A percentile compares a stretch with the other conserved stretches of the same genome.
phyloP scores from a whole-genome alignment of 2,329 filamentous ascomycete species.

The Ceratocystis ficicola region DNA sequence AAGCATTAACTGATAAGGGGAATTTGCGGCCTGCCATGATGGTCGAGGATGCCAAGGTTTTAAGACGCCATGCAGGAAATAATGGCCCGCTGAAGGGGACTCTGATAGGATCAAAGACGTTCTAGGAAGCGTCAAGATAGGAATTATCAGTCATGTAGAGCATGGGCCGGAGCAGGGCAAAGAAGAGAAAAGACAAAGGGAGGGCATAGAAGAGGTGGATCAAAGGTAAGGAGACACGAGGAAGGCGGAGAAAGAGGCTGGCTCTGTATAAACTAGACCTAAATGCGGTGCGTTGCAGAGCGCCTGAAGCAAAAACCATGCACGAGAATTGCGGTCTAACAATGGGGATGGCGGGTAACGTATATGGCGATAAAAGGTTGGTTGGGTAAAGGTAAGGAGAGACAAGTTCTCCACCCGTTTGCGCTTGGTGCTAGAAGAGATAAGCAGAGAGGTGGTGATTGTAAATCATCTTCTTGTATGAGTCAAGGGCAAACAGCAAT shows the following conservation, averaged over 20 bases:
- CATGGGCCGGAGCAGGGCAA: not conserved
- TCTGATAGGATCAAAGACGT: not conserved
- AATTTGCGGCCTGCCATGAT: too few relatives aligned
- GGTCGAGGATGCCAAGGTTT: too few relatives aligned
- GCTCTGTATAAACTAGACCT: not conserved
- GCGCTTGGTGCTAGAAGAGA: not conserved
- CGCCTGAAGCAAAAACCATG: not conserved
- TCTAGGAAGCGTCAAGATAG: not conserved
- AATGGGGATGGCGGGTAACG: not conserved
- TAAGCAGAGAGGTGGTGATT: not conserved
- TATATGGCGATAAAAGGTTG: not conserved
- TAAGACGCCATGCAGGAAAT: too few relatives aligned
- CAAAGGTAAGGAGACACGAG: too few relatives aligned
- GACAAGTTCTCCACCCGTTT: not conserved
- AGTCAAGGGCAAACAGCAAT: too few relatives aligned
- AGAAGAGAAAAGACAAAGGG: not conserved
- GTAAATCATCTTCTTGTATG: not conserved
- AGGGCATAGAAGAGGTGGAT: too few relatives aligned
- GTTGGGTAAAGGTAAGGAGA: constrained; percentile 5
- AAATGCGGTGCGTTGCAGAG: not conserved
- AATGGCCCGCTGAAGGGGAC: not conserved
- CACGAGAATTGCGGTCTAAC: not conserved
- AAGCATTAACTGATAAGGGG: too few relatives aligned
- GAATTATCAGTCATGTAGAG: not conserved
- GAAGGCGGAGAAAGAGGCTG: not conserved